phyloP scores from a whole-genome alignment of 1,139 yeast genomes.

The Diutina sp. region DNA sequence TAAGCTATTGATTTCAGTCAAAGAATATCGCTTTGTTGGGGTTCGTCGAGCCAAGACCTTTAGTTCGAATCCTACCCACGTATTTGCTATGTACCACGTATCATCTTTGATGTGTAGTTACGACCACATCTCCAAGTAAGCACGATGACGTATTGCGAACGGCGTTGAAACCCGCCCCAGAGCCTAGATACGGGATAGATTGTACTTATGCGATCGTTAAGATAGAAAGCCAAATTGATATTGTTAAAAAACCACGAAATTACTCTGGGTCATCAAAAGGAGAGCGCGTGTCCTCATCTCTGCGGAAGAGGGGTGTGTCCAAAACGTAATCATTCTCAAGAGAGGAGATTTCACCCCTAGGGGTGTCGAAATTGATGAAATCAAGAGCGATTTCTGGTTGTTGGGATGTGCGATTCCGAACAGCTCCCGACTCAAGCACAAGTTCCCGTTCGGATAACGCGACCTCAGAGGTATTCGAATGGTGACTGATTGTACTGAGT shows the following conservation, averaged over 20 bases:
- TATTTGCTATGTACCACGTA: too few species aligned
- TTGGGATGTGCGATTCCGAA: neutral
- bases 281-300: neutral
- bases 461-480: neutral
- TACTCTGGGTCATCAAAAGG: conserved; percentile 1
- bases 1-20: too few species aligned
- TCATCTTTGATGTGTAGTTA: too few species aligned
- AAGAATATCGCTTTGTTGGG: too few species aligned
- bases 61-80: too few species aligned
- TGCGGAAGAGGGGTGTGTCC: neutral
- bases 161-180: too few species aligned
- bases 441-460: conserved; percentile 1
- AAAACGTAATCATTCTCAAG: neutral
- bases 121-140: too few species aligned
- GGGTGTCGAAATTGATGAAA: conserved; percentile 1
- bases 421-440: neutral
- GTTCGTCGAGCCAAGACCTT: too few species aligned
- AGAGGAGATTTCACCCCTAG: neutral
- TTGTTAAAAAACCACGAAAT: neutral
- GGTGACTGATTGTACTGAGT: neutral
- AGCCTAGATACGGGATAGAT: too few species aligned
- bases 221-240: neutral
- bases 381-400: neutral
- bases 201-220: too few species aligned
- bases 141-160: too few species aligned